Base-by-base conservation (phyloP, 2,329 filamentous ascomycete genomes). In the Phialophora tarda region DNA sequence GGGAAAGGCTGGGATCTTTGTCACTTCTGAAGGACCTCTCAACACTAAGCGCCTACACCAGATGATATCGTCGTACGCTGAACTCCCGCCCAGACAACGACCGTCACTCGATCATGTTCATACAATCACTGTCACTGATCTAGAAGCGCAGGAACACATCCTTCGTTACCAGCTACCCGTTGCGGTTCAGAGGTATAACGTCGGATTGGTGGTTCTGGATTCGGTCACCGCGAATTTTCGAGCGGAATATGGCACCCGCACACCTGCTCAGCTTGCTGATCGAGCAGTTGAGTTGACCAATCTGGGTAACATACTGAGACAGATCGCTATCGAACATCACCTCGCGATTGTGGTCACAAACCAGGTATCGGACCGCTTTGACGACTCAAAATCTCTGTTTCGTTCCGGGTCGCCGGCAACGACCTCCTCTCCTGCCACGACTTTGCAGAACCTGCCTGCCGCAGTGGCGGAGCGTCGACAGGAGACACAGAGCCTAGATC, bases 91-190 rank as follows among this genome's bases (percentile, higher is more conserved):
- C 6, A 70, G 78, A 17, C 72, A 80, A 4, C 77, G 75, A 24
- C 88, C 93, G 0, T 91, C 91, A 0, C 84, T 97, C 4, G 88
- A 91, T 77, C 84, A 85, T 71, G 89, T 99, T 69, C 85, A 93
- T 73, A 91, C 90, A 76, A 91, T 95, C 71, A 88, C 89, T 58
- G 93, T 92, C 10, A 91, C 92, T 34, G 93, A 98, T 76, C 88
- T 98, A 63, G 95, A 98, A 78, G 89, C 91, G 0, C 95, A 99
- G 79, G 94, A 98, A 66, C 94, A 98, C 79, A 97, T 99, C 75
- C 83, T 98, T 28, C 89, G 88, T 70, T 98, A 92, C 78, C 95
- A 99, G 77, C 88, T 98, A 5, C 95, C 95, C 1, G 90, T 97
- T 21, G 89, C 93, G 30, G 87, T 97, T 23, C 82, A 86, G 70